Evolutionary conservation across 768 basidiomycete species (phyloP), one percentile per base, ranked within the genome.

Genomic region (Leccinum longicurvipes): DNA sequence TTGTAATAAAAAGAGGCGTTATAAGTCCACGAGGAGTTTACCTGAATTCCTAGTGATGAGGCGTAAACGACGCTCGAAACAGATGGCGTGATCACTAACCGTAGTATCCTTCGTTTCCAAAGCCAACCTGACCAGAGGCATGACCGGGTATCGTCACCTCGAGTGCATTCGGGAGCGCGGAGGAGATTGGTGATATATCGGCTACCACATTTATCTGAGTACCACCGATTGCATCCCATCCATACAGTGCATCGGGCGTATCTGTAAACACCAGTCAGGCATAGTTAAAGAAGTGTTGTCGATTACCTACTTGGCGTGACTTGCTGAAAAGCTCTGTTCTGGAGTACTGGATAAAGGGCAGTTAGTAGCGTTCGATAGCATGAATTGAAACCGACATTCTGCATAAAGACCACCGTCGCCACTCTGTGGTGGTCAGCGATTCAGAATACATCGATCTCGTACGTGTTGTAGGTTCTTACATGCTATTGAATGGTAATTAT

Each of bases 251-350:
- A 2, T 64, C 74, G 2, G 74, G 44, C 1, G 80, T 81, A 51
- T 76, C 81, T 81, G 19, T 2, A 34, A 12, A 28, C n/a, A 12
- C 24, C 19, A 17, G 29, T 53, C 27, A 41, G 19, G 23, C 4
- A 19, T 11, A 2, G 19, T 44, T 24, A 14, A 15, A 34, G n/a
- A 42, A 23, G 4, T 34, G 24, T 42, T 1, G 32, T 42, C 23
- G 2, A 6, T 24, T 5, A 47, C 70, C 41, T 60, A 81, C 83
- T 74, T 17, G 83, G 77, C 2, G 76, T 75, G 23, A 85, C 82
- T 55, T 81, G 75, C 56, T 87, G 85, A 65, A 86, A 84, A 1
- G 85, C 85, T 12, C 85, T 74, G 61, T 87, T 87, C 66, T 82
- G 84, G 1, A 86, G 73, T 15, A 86, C 83, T 84, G 57, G 6